Base-by-base conservation (phyloP, 2,329 filamentous ascomycete species). In the Aspergillus piperis region DNA sequence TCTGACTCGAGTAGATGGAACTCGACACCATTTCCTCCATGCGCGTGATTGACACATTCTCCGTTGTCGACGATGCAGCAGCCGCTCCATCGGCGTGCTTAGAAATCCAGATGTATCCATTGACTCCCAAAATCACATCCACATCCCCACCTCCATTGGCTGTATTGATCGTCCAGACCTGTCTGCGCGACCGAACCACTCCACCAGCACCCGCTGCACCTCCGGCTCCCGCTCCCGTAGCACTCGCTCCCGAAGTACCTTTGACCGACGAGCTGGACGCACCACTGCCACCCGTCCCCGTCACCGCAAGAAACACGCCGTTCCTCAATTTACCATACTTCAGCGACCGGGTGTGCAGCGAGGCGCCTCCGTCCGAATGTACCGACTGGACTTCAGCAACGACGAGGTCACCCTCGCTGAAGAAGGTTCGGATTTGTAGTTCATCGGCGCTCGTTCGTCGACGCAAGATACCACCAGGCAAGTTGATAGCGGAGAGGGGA, bases 281-380 rank as follows among this genome's bases (percentile, higher is more conserved):
- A 5, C 83, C 83, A 17, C 81, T 82, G 6, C 92, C 90, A 0
- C 93, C 93, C 0, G 89, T 89, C 0, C 93, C 93, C 7, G 85
- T 85, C 2, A 98, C 90, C 53, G 88, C 86, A 57, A 95, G 84
- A 73, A 99, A 98, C 3, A 96, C 84, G 3, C 95, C 95, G 76
- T 99, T 99, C 54, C 94, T 83, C 70, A 99, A 82, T 80, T 99
- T 99, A 48, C 95, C 95, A 78, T 98, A 99, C 74, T 94, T 93
- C 71, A 98, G 79, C 65, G 87, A 90, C 62, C 95, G 87, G 8
- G 95, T 98, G 79, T 99, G 95, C 71, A 99, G 81, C 60, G 88
- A 89, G 0, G 95, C 93, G 1, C 87, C 89, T 60, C 93, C 94
- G 77, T 98, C 94, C 60, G 87, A 84, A 75, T 92, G 91, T 57